Conservation (phyloP, 2,329 filamentous ascomycete genomes). For the Neopestalotiopsis clavispora region DNA sequence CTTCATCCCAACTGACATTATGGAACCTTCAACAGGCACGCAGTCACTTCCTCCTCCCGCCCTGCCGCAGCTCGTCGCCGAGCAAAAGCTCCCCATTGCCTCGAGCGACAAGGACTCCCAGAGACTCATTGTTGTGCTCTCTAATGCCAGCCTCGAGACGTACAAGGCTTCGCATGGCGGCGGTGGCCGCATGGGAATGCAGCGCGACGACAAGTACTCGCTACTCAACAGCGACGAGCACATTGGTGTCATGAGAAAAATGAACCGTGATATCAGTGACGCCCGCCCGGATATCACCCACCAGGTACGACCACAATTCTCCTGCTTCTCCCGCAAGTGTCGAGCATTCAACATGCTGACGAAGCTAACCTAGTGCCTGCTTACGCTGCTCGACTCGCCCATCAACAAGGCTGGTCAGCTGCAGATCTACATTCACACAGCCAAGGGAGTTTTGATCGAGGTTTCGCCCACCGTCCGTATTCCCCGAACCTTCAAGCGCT, state of each 20-base stretch:
- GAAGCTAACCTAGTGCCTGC: slow-evolving; percentile 73
- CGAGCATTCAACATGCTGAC: slow-evolving; percentile 53
- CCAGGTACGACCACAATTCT: slow-evolving; percentile 69
- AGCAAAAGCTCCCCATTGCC: slow-evolving; percentile 86
- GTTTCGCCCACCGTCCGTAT: slow-evolving; percentile 98
- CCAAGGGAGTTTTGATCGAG: slow-evolving; percentile 95
- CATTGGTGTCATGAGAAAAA: slow-evolving; percentile 98
- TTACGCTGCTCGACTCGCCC: slow-evolving; percentile 95
- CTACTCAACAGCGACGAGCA: slow-evolving; percentile 98
- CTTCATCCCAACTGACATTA: slow-evolving; percentile 25
- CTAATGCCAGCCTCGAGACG: slow-evolving; percentile 96
- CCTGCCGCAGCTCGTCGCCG: slow-evolving; percentile 89
- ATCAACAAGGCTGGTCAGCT: slow-evolving; percentile 98
- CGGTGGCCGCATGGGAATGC: slow-evolving; percentile 61
- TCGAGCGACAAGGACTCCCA: slow-evolving; percentile 88
- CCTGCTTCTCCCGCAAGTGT: slow-evolving; percentile 20
- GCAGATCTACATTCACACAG: slow-evolving; percentile 98
- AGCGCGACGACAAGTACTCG: slow-evolving; percentile 93
- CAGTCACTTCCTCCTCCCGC: slow-evolving; percentile 93
- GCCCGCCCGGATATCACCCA: slow-evolving; percentile 97
- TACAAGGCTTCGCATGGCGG: slow-evolving; percentile 87
- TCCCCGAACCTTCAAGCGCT: slow-evolving; percentile 97
- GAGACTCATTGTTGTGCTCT: slow-evolving; percentile 92
- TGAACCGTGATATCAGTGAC: slow-evolving; percentile 98
- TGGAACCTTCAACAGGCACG: slow-evolving; percentile 65